Evolutionary conservation across 495 filamentous ascomycete genomes (phyloP), one percentile per base, ranked within the genome.

Genomic region (Physcia stellaris): DNA sequence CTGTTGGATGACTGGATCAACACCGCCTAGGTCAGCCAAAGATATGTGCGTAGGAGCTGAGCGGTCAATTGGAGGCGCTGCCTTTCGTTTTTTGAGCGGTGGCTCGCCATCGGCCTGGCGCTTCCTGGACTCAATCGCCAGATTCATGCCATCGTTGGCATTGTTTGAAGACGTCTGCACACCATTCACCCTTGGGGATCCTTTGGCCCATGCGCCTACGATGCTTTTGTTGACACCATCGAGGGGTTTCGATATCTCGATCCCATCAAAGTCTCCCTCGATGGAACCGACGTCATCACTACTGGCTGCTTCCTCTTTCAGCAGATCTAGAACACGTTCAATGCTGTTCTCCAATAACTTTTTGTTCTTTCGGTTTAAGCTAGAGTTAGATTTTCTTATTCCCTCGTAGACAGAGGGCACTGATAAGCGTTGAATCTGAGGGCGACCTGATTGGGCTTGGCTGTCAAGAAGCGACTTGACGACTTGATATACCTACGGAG

Each of bases 361-460:
- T 58, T 90, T 93, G 5, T 80, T 83, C 46, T 78, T 78, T 11
- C 86, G 66, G 32, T 81, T 83, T 26, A 94, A 55, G 43, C 77
- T 82, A 1, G 86, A 93, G 51, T 94, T 94, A 3, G 84, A 92
- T 45, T 64, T 64, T 49, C 83, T 82, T 46, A 94, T 82, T 36
- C 64, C 63, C 11, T 85, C 80, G 53, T 86, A 90, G 7, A 92
- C 72, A 1, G 57, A 56, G 1, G 71, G 54, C 1, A 79, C 66
- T 2, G 80, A 77, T 16, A 34, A 17, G 9, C 32, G 32, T 17
- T 34, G 32, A 7, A 7, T 7, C 32, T 7, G 7, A 10, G 7
- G 9, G 40, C 63, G 58, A 15, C 69, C 62, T 15, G 62, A 52
- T 42, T 66, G 58, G 12, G 55, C 51, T 30, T 73, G 70, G 40